phyloP scores from a whole-genome alignment of 1,284 basidiomycete species.

The Apiotrichum laibachii region DNA sequence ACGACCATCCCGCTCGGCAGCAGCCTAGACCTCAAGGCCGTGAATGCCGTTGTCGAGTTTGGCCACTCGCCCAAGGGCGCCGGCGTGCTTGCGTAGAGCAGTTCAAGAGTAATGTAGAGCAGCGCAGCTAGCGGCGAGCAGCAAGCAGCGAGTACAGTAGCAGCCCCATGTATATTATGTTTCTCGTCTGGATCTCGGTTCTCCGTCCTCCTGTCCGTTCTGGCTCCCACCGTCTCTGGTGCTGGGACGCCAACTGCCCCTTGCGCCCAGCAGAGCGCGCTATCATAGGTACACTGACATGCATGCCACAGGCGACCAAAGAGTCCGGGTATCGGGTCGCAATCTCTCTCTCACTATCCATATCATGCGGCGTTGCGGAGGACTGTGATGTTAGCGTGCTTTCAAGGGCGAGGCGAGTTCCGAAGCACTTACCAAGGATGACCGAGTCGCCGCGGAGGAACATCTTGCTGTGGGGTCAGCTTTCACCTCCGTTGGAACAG shows the following conservation, averaged over 20 bases:
- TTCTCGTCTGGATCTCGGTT: too few species aligned
- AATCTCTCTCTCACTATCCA: conserved; percentile 3
- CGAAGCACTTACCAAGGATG: conserved; percentile 73
- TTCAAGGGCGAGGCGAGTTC: neutral
- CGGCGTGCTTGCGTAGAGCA: conserved; percentile 34
- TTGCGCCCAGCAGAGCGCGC: neutral
- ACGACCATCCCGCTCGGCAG: conserved; percentile 63
- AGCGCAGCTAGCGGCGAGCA: neutral
- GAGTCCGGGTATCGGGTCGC: conserved; percentile 16
- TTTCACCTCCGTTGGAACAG: neutral
- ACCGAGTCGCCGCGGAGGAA: conserved; percentile 81
- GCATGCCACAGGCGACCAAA: conserved; percentile 15
- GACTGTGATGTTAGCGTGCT: conserved; percentile 56
- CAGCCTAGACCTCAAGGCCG: conserved; percentile 55
- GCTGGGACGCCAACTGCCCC: too few species aligned
- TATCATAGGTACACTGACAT: conserved; percentile 19
- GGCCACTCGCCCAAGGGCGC: conserved; percentile 41
- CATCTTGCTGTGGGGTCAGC: conserved; percentile 44
- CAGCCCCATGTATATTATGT: too few species aligned
- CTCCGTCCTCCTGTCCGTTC: too few species aligned
- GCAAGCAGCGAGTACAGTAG: neutral
- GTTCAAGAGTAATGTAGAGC: neutral
- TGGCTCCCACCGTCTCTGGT: too few species aligned
- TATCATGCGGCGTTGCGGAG: conserved; percentile 75
- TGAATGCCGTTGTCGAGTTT: conserved; percentile 44